A percentile compares a stretch with the other conserved stretches of the same genome.
These are phyloP conservation scores for Chionographis japonica DNA, from an alignment of 106 monocot genomes.

Conservation along the genomic window DNA sequence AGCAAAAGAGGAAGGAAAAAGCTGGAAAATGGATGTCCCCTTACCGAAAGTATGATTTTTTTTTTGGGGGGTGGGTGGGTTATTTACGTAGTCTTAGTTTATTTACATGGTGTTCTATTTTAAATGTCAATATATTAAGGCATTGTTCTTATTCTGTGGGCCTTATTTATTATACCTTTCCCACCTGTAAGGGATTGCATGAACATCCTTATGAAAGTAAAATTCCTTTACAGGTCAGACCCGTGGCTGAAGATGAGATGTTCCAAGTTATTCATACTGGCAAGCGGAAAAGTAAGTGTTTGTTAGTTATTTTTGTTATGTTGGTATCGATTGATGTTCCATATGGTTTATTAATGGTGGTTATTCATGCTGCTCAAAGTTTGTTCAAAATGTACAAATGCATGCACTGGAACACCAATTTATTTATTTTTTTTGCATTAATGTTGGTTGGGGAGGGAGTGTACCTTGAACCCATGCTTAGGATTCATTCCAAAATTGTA, in stretches of 20 bases:
- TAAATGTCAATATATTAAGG: too few relatives aligned
- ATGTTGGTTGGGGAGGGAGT: too few relatives aligned
- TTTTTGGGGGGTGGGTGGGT: background rate
- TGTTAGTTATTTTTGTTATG: background rate
- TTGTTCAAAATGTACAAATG: too few relatives aligned
- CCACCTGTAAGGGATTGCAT: background rate
- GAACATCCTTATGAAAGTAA: background rate
- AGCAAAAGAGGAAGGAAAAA: conserved; percentile 51
- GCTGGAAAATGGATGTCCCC: conserved; percentile 62
- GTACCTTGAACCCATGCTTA: too few relatives aligned
- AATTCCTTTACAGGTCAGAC: conserved; percentile 62
- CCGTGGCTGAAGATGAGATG: conserved; percentile 96
- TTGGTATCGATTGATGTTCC: too few relatives aligned
- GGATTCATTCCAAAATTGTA: too few relatives aligned
- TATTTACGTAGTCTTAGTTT: background rate
- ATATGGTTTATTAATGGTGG: too few relatives aligned
- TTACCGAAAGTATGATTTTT: conserved; percentile 20
- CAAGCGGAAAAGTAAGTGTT: conserved; percentile 79
- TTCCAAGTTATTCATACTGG: conserved; percentile 84
- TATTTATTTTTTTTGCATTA: too few relatives aligned
- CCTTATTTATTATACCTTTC: too few relatives aligned
- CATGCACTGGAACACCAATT: too few relatives aligned
- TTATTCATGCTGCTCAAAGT: too few relatives aligned
- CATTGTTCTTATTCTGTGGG: too few relatives aligned
- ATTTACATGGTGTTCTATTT: background rate